Base-by-base conservation (phyloP, 352 stramenopile species). In the Phytophthora nicotianae region DNA sequence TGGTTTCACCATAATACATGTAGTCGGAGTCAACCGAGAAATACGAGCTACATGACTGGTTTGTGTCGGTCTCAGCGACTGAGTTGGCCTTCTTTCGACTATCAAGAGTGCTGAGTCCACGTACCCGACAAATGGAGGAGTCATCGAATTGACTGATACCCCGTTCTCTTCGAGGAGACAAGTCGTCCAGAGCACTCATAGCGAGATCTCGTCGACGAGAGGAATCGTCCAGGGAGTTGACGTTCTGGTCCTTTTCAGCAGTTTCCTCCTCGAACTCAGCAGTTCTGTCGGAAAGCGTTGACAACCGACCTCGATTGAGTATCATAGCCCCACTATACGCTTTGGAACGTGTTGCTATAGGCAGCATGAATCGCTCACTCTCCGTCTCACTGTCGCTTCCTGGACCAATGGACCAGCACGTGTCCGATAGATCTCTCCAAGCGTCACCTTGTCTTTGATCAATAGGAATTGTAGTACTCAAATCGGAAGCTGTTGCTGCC, bases 391-490 rank as follows among this genome's bases (percentile, higher is more conserved):
- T 66, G 63, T 75, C 70, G 20, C 53, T 70, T 13, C 42, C 62
- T 13, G 54, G 66, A 6, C 56, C 70, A 49, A 79, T 79, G 2
- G 70, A 79, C 66, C 66, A 75, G n/a, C 55, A 73, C 0, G 70
- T 75, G 0, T 79, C 70, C 0, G 66, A 79, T 11, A 62, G 37
- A 35, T 67, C 50, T 57, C 66, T 52, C 33, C 70, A 75, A 7
- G 19, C 47, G 5, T 64, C 56, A 19, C 23, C 24, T 37, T 62
- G 19, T 20, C 26, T 40, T 10, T 53, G 24, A 7, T 62, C 33
- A 19, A 23, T 24, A n/a, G 13, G 27, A 2, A 45, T 27, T 32
- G 2, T 5, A 9, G 1, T 11, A 43, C 16, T 40, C 45, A 19
- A 38, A 17, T 38, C 32, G 32, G 32, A 17, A 17, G 32, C 2